phyloP scores from a whole-genome alignment of 164 flowering plant genomes.

The Chimonanthus praecox region DNA sequence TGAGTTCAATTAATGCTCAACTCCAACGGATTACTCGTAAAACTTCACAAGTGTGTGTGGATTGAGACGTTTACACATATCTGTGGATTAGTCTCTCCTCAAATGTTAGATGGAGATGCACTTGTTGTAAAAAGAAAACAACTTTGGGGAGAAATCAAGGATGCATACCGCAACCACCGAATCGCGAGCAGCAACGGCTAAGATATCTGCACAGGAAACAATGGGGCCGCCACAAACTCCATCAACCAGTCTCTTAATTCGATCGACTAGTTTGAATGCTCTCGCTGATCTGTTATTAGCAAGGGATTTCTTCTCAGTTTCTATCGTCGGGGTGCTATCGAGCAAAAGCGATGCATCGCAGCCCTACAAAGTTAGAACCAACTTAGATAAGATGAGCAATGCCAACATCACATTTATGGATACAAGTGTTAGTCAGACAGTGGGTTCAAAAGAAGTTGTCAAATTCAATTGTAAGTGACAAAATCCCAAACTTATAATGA shows the following conservation, averaged over 20 bases:
- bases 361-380: constrained; percentile 30
- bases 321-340: constrained; percentile 28
- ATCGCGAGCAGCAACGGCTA: constrained; percentile 38
- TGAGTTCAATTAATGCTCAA: too few relatives aligned
- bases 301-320: constrained; percentile 25
- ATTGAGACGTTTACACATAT: too few relatives aligned
- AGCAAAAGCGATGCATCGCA: constrained; percentile 56
- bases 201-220: constrained; percentile 39
- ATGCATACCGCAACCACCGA: constrained; percentile 25
- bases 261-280: constrained; percentile 28
- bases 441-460: too few relatives aligned
- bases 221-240: constrained; percentile 13
- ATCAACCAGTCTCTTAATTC: constrained; percentile 22
- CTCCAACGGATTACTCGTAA: too few relatives aligned
- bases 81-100: too few relatives aligned
- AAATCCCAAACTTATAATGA: too few relatives aligned
- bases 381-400: background rate
- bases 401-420: background rate
- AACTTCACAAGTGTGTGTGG: too few relatives aligned
- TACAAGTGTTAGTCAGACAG: too few relatives aligned
- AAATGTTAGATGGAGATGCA: too few relatives aligned
- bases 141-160: background rate
- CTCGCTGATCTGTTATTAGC: constrained; percentile 25
- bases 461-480: too few relatives aligned
- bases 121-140: too few relatives aligned